Evolutionary conservation across 768 basidiomycete species (phyloP), one percentile per base, ranked within the genome.

Genomic region (Infundibulicybe gibba): DNA sequence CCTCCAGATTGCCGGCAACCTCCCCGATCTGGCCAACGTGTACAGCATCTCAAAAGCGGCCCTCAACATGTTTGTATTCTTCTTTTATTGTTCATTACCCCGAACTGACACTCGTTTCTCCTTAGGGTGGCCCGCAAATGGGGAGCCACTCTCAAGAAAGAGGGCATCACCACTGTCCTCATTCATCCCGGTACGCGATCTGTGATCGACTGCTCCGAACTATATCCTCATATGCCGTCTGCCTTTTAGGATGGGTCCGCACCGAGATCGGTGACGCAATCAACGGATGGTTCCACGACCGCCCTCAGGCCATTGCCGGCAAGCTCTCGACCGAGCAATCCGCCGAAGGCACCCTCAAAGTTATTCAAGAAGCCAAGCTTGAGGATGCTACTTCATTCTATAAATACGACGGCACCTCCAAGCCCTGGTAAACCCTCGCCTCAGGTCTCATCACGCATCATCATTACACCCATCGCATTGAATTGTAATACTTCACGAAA

Each of bases 41-140:
- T 58, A 59, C 54, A 44, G 45, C 9, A 43, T 25, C 25, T 25
- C 25, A 25, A 25, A 25, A 25, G 25, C 25, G 8, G 25, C 25
- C 25, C 25, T 25, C 56, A 6, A 43, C 46, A n/a, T 38, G 6
- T 40, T 20, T 30, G 17, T 37, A 10, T 5, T 44, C 30, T 8
- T 32, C n/a, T 20, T 44, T 13, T n/a, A 20, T n/a, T n/a, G 14
- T 15, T 44, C 9, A 3, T 32, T 6, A 5, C n/a, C 3, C 14
- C 15, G 6, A 13, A 32, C 6, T n/a, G 14, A 15, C 9, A 5
- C 46, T 3, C 12, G 13, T n/a, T 21, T 12, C 14, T 31, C 10
- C 8, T 3, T n/a, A 61, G 59, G 59, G 45, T 61, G n/a, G 53
- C 53, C 12, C 53, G 51, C 20, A 61, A 61, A 40, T 61, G 55